These are phyloP conservation scores for Russula sp. DNA, from an alignment of 768 basidiomycete species.

Conservation along the genomic window DNA sequence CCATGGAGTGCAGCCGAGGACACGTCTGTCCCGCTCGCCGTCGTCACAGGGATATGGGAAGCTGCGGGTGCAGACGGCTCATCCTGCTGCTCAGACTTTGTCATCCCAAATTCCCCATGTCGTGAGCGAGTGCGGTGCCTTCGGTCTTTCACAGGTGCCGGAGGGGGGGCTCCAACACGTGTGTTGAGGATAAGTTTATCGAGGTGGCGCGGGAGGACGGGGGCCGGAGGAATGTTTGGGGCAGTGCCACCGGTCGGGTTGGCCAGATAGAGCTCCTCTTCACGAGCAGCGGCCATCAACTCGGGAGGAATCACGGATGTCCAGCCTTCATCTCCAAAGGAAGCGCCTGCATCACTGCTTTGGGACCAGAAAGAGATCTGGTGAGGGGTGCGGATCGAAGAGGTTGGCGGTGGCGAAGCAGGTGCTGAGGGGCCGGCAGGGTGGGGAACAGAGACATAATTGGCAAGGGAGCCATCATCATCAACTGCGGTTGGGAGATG, in stretches of 20 bases:
- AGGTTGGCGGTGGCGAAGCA: conserved; percentile 30
- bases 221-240: conserved; percentile 82
- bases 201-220: conserved; percentile 79
- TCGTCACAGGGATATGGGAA: conserved; percentile 27
- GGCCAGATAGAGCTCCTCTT: conserved; percentile 74
- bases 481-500: conserved; percentile 85
- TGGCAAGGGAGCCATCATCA: conserved; percentile 89
- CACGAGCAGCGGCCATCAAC: conserved; percentile 68
- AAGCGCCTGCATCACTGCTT: conserved; percentile 20
- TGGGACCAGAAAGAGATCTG: conserved; percentile 40
- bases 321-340: conserved; percentile 47
- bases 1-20: conserved; percentile 21
- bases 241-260: conserved; percentile 37
- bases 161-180: conserved; percentile 27
- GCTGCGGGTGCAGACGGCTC: conserved; percentile 16
- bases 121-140: conserved; percentile 20
- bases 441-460: conserved; percentile 73
- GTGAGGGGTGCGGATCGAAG: conserved; percentile 20
- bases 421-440: conserved; percentile 27
- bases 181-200: conserved; percentile 90
- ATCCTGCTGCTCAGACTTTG: conserved; percentile 17
- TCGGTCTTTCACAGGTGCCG: conserved; percentile 10
- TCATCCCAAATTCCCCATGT: conserved; percentile 15
- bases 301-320: conserved; percentile 71
- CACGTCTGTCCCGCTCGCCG: conserved; percentile 29